Base-by-base conservation (phyloP, 2,329 filamentous ascomycete genomes). In the Hirsutella thompsonii region DNA sequence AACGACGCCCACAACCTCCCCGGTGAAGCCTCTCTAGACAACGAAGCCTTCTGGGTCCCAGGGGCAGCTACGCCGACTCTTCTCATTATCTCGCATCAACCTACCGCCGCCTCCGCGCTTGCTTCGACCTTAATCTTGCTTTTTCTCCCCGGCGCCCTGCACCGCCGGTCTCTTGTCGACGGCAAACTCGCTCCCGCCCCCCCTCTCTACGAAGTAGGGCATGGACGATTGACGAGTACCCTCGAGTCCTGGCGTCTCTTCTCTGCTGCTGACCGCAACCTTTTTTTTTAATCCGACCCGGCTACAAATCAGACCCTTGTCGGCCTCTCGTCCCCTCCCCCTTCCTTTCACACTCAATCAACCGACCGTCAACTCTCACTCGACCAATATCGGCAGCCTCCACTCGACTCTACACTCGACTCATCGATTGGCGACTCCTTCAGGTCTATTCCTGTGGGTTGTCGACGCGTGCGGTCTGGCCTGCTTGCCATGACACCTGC, bases 401-500 rank as follows among this genome's bases (percentile, higher is more conserved):
- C 14, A 19, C n/a, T 9, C 16, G 8, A 18, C n/a, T 18, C 18
- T 18, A 1, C 32, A 9, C 18, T 34, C 32, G 11, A 18, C 14
- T 8, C 6, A 8, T 4, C 13, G 9, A 16, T 18, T 16, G 32
- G 32, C 8, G 10, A 23, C 3, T 20, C 18, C 19, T 9, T 5
- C 35, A 13, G 18, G 35, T 19, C 18, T 11, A 6, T 11, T n/a
- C 19, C 4, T 20, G 18, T 11, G 52, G 45, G 45, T 45, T 40
- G 46, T 43, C 44, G 23, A 6, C 23, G 23, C 23, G 23, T 35
- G 30, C 42, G 39, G 36, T 37, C 35, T n/a, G 18, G 40, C 45
- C 47, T 43, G 49, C 55, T 57, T 53, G 57, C 53, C 55, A 62
- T 62, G 59, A 56, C 57, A 55, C 52, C 56, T 44, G 54, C 51